phyloP scores from a whole-genome alignment of 1,139 yeast species.

The Debaryomyces singareniensis region DNA sequence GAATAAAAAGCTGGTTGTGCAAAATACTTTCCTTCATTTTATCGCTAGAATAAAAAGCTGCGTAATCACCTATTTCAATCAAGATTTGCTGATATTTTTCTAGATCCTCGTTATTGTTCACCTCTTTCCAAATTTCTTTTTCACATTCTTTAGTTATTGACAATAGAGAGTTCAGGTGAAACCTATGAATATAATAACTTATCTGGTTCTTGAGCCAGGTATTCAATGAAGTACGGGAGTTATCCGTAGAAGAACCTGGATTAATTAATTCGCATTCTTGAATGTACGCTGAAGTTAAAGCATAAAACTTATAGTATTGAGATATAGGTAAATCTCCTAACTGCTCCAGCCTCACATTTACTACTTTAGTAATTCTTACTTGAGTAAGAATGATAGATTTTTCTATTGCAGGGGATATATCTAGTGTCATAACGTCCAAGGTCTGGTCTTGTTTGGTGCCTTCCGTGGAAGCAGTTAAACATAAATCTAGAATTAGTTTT shows the following conservation, averaged over 20 bases:
- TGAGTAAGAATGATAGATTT: slow-evolving; percentile 72
- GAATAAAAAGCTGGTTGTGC: slow-evolving; percentile 1
- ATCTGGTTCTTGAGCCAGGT: slow-evolving; percentile 67
- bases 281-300: slow-evolving; percentile 62
- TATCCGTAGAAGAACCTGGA: slow-evolving; percentile 60
- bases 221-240: slow-evolving; percentile 45
- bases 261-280: slow-evolving; percentile 81
- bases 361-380: slow-evolving; percentile 67
- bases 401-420: slow-evolving; percentile 54
- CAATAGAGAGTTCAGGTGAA: slow-evolving; percentile 47
- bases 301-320: slow-evolving; percentile 59
- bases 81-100: slow-evolving; percentile 43
- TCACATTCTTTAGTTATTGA: slow-evolving; percentile 48
- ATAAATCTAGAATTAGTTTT: slow-evolving; percentile 66
- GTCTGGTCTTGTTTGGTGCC: slow-evolving; percentile 24
- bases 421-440: slow-evolving; percentile 54
- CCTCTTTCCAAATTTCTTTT: slow-evolving; percentile 76
- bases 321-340: slow-evolving; percentile 50
- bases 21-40: slow-evolving; percentile 5
- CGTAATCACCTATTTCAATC: slow-evolving; percentile 49
- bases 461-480: slow-evolving; percentile 49
- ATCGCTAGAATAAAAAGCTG: slow-evolving; percentile 33
- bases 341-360: slow-evolving; percentile 72
- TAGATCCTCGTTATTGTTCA: slow-evolving; percentile 21
- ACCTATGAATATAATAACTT: slow-evolving; percentile 50